A percentile compares a stretch with the other conserved stretches of the same genome.
phyloP scores from a whole-genome alignment of 371 early-diverging fungal genomes.

The Mucor lusitanicus region DNA sequence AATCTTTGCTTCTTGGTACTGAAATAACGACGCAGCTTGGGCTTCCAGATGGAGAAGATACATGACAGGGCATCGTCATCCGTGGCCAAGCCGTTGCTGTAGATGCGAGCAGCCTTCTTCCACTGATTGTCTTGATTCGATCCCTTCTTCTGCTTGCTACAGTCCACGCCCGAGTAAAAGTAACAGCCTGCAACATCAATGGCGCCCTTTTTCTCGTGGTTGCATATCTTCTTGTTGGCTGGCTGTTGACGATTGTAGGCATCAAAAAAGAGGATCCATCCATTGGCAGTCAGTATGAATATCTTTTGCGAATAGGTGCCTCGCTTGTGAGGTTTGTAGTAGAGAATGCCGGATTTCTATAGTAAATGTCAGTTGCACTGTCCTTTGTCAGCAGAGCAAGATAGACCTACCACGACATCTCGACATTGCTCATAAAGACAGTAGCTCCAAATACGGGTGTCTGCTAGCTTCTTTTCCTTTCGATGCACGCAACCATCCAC shows the following conservation, averaged over 20 bases:
- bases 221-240: slow-evolving; percentile 27
- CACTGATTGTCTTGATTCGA: slow-evolving; percentile 23
- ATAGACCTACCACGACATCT: slow-evolving; percentile 35
- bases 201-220: slow-evolving; percentile 39
- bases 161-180: slow-evolving; percentile 54
- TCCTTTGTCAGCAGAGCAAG: background rate
- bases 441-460: slow-evolving; percentile 60
- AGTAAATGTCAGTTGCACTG: too few relatives aligned
- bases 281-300: slow-evolving; percentile 51
- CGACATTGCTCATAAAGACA: slow-evolving; percentile 49
- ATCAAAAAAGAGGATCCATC: slow-evolving; percentile 52
- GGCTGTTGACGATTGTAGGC: slow-evolving; percentile 36
- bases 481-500: slow-evolving; percentile 1
- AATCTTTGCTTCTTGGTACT: slow-evolving; percentile 31
- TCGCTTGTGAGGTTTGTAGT: slow-evolving; percentile 49
- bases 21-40: slow-evolving; percentile 40
- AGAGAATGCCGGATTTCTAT: slow-evolving; percentile 61
- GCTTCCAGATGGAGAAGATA: slow-evolving; percentile 62
- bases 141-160: slow-evolving; percentile 22
- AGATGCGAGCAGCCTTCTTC: slow-evolving; percentile 46
- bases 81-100: slow-evolving; percentile 48
- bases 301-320: slow-evolving; percentile 55
- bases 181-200: slow-evolving; percentile 57
- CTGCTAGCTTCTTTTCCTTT: slow-evolving; percentile 19
- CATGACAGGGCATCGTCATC: slow-evolving; percentile 54